phyloP scores from a whole-genome alignment of 805 yeast genomes.

The Ogataea methylovora region DNA sequence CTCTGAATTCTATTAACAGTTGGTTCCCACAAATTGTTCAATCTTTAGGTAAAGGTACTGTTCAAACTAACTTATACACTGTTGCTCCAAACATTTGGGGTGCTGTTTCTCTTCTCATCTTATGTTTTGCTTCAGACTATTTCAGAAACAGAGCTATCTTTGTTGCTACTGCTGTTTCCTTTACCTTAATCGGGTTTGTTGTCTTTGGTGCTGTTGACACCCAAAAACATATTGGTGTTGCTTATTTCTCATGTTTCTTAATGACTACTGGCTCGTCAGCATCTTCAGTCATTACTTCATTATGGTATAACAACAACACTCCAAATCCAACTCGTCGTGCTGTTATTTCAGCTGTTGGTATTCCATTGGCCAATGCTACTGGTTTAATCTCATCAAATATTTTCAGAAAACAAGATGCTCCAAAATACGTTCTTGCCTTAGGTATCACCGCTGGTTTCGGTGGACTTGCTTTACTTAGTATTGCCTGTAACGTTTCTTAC shows the following conservation, averaged over 20 bases:
- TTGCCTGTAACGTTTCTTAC: conserved; percentile 19
- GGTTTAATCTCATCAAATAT: conserved; percentile 47
- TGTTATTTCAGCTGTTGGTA: conserved; percentile 39
- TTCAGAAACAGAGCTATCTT: conserved; percentile 10
- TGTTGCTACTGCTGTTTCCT: conserved; percentile 8
- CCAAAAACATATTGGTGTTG: conserved; percentile 5
- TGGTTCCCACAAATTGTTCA: conserved; percentile 23
- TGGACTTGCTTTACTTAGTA: conserved; percentile 33
- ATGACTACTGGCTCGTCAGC: conserved; percentile 35
- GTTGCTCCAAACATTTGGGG: conserved; percentile 14
- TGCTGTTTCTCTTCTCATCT: conserved; percentile 4
- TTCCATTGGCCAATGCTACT: conserved; percentile 49
- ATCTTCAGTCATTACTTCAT: conserved; percentile 40
- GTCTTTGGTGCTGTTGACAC: conserved; percentile 10
- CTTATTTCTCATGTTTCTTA: conserved; percentile 11
- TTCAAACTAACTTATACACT: conserved; percentile 11
- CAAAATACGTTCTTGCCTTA: conserved; percentile 43
- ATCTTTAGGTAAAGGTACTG: conserved; percentile 7
- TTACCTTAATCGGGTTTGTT: conserved; percentile 8
- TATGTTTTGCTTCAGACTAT: conserved; percentile 8
- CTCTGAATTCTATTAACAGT: no score
- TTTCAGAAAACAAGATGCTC: conserved; percentile 43
- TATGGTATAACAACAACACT: conserved; percentile 44
- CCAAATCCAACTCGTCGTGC: conserved; percentile 39
- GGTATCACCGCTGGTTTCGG: conserved; percentile 39